Conservation (phyloP, 139 green algal genomes). For the Auxenochlorella pyrenoidosa region DNA sequence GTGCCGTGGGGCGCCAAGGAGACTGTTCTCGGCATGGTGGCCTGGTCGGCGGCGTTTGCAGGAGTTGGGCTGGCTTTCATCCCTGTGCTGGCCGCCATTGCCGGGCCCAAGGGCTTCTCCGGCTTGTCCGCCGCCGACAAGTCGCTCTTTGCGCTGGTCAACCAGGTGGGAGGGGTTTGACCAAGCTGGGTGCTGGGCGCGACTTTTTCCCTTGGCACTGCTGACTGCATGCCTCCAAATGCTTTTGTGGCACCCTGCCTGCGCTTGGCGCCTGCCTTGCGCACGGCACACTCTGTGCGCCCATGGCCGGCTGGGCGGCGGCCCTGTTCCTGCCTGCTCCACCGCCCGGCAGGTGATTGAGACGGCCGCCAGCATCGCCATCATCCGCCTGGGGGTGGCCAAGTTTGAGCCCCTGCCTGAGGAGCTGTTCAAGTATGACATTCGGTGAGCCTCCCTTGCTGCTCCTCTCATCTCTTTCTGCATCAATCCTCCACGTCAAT, state of each 20-base stretch:
- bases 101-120: conserved; percentile 46
- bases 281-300: too few species aligned
- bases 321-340: background rate
- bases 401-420: conserved; percentile 38
- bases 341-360: conserved; percentile 59
- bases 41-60: conserved; percentile 76
- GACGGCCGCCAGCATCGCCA: conserved; percentile 59
- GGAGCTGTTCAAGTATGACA: conserved; percentile 63
- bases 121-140: conserved; percentile 44
- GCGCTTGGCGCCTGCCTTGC: too few species aligned
- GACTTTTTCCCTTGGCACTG: conserved; percentile 30
- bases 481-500: too few species aligned
- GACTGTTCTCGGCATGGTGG: conserved; percentile 65
- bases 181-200: background rate
- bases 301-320: too few species aligned
- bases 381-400: conserved; percentile 51
- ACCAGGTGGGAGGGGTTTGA: conserved; percentile 45
- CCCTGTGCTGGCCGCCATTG: conserved; percentile 54
- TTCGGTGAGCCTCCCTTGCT: conserved; percentile 5
- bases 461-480: background rate
- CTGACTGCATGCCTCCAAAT: background rate
- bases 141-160: conserved; percentile 45
- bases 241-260: background rate
- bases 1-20: conserved; percentile 75
- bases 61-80: conserved; percentile 73